Base-by-base conservation (phyloP, 2,329 filamentous ascomycete species). In the Knoxdaviesia capensis region DNA sequence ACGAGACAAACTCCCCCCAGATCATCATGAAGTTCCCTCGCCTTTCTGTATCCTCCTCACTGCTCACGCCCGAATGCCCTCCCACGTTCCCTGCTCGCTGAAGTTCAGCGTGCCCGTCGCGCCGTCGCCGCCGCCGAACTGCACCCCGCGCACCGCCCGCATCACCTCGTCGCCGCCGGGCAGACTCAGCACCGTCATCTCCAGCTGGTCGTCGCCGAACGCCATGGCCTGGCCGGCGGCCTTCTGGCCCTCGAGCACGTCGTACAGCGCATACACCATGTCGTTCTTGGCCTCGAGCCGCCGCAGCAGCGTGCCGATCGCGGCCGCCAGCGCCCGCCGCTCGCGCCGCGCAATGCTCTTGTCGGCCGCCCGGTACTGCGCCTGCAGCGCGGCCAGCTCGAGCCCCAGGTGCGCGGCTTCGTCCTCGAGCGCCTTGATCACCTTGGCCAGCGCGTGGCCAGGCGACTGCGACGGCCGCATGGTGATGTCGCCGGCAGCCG, bases 231-330 rank as follows among this genome's bases (percentile, higher is more conserved):
- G 69, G 0, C 74, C 74, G 3, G 68, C 66, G 33, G 65, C 65
- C 60, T 80, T 83, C 55, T 87, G 81, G 5, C 79, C 82, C 57
- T 88, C 83, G 1, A 90, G 65, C 1, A 90, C 83, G 55, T 93
- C 85, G 50, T 87, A 83, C 9, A 93, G 64, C 36, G 74, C 71
- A 59, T 93, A 92, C 36, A 93, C 77, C 56, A 87, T 80, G 46
- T 82, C 78, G 30, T 76, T 74, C 58, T 87, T 85, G 52, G 70
- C 67, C 51, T 86, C 79, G 29, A 85, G 71, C 41, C 71, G 67
- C 46, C 67, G 66, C 36, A 80, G 61, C 20, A 85, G 53, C 28
- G 62, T 62, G 46, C 75, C 66, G 34, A 88, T 77, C 43, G 69
- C 69, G 31, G 63, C 64, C 31, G 71, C 68, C 42, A 86, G 57